Conservation (phyloP, 129 eudicot species). For the Artemisia tridentata region DNA sequence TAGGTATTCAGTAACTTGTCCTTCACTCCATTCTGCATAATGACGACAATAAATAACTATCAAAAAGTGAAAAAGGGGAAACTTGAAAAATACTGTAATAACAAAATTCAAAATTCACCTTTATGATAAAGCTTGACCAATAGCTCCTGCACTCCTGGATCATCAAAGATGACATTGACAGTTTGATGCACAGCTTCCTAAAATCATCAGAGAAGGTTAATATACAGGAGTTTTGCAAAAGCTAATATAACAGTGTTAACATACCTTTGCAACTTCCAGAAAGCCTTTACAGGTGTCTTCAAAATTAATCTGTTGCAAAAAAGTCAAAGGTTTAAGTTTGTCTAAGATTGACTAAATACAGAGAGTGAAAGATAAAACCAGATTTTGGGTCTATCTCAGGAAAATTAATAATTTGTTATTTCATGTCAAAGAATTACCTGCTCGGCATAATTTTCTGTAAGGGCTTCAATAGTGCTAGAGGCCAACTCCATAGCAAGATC, state of each 20-base stretch:
- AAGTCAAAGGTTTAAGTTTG: conserved; percentile 9
- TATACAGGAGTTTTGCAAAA: neutral
- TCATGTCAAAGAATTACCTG: conserved; percentile 50
- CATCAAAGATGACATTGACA: conserved; percentile 91
- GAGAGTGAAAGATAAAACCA: neutral
- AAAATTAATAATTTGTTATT: conserved; percentile 1
- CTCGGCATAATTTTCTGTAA: conserved; percentile 81
- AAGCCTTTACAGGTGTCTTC: conserved; percentile 99
- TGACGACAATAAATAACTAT: neutral
- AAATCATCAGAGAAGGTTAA: conserved; percentile 18
- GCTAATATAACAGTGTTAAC: conserved; percentile 3
- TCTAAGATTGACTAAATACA: neutral
- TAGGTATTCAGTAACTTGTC: conserved; percentile 94
- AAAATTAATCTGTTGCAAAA: conserved; percentile 73
- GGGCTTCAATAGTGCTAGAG: conserved; percentile 92
- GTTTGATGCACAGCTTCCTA: conserved; percentile 94
- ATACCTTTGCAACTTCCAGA: conserved; percentile 95
- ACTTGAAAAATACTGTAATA: neutral
- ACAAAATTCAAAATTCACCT: conserved; percentile 38
- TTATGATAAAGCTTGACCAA: conserved; percentile 83
- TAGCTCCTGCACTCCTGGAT: conserved; percentile 97
- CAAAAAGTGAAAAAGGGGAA: too few relatives aligned
- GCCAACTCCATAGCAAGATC: conserved; percentile 97
- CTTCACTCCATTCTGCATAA: conserved; percentile 90
- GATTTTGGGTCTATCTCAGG: neutral